phyloP scores from a whole-genome alignment of 768 basidiomycete species.

The Coprinopsis sp. region DNA sequence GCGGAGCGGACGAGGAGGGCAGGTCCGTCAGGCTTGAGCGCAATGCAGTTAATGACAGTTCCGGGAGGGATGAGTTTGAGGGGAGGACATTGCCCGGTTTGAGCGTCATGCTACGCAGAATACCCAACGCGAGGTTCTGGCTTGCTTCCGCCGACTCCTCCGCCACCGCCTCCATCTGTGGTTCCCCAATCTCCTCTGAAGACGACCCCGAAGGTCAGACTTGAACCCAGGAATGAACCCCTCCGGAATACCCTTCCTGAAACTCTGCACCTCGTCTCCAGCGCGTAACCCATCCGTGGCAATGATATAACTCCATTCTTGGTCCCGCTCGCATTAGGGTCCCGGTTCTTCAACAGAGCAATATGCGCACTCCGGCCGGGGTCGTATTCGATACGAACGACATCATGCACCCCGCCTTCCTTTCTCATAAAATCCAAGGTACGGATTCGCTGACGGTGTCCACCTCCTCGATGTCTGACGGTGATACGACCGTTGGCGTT shows the following conservation, averaged over 20 bases:
- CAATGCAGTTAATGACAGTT: slow-evolving; percentile 83
- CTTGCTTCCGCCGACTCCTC: slow-evolving; percentile 28
- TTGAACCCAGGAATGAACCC: slow-evolving; percentile 61
- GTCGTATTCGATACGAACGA: slow-evolving; percentile 95
- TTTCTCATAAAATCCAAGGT: slow-evolving; percentile 79
- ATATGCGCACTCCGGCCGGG: slow-evolving; percentile 93
- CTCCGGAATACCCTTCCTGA: slow-evolving; percentile 74
- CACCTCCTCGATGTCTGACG: slow-evolving; percentile 86
- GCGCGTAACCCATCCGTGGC: slow-evolving; percentile 87
- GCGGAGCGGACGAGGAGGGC: slow-evolving; percentile 86
- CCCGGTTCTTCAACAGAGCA: slow-evolving; percentile 72
- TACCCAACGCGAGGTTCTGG: slow-evolving; percentile 72
- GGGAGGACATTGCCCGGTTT: slow-evolving; percentile 93
- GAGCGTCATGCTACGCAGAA: slow-evolving; percentile 78
- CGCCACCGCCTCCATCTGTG: slow-evolving; percentile 11
- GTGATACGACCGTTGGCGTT: slow-evolving; percentile 82
- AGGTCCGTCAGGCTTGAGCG: slow-evolving; percentile 70
- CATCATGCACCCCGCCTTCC: slow-evolving; percentile 80
- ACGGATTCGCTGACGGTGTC: slow-evolving; percentile 83
- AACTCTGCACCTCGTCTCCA: slow-evolving; percentile 85
- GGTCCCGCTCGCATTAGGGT: slow-evolving; percentile 45
- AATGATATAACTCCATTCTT: slow-evolving; percentile 85
- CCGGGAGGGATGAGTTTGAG: slow-evolving; percentile 88
- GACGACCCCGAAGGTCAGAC: slow-evolving; percentile 15
- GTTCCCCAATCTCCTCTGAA: slow-evolving; percentile 12